phyloP scores from a whole-genome alignment of 73 alveolate species.

The Breviolum minutum region DNA sequence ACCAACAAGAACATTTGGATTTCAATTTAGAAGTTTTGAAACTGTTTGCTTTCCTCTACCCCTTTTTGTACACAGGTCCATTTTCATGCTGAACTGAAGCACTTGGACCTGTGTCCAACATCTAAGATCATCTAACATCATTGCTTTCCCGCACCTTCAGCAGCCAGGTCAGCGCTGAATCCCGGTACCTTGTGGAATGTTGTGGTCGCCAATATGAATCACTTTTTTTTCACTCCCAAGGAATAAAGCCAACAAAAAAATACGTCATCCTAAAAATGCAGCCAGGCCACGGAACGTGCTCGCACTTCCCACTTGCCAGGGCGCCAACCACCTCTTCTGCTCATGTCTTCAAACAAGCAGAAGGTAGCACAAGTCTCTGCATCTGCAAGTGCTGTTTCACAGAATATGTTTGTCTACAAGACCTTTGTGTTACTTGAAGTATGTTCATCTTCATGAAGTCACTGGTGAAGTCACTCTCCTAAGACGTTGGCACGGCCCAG shows the following conservation, averaged over 20 bases:
- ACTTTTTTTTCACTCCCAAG: neutral
- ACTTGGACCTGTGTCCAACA: too few relatives aligned
- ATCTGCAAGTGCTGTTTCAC: too few relatives aligned
- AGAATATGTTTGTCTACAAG: neutral
- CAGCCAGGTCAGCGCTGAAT: constrained; percentile 92
- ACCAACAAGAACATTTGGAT: too few relatives aligned
- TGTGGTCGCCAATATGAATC: neutral
- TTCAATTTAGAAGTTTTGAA: too few relatives aligned
- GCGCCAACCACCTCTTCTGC: constrained; percentile 61
- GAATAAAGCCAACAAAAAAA: too few relatives aligned
- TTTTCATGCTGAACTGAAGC: too few relatives aligned
- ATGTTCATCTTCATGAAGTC: neutral
- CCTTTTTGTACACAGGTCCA: too few relatives aligned
- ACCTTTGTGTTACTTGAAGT: neutral
- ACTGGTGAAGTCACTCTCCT: neutral
- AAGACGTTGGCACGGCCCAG: constrained; percentile 74
- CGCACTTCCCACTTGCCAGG: constrained; percentile 88
- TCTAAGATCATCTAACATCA: too few relatives aligned
- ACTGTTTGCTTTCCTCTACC: too few relatives aligned
- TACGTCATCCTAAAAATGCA: neutral
- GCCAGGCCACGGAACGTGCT: constrained; percentile 69
- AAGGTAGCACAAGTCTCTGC: neutral
- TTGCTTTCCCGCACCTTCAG: constrained; percentile 12
- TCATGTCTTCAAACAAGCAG: neutral
- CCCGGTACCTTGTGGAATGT: constrained; percentile 55